These are phyloP conservation scores for Aspergillus ibericus DNA, from an alignment of 2,329 filamentous ascomycete genomes.

Conservation along the genomic window DNA sequence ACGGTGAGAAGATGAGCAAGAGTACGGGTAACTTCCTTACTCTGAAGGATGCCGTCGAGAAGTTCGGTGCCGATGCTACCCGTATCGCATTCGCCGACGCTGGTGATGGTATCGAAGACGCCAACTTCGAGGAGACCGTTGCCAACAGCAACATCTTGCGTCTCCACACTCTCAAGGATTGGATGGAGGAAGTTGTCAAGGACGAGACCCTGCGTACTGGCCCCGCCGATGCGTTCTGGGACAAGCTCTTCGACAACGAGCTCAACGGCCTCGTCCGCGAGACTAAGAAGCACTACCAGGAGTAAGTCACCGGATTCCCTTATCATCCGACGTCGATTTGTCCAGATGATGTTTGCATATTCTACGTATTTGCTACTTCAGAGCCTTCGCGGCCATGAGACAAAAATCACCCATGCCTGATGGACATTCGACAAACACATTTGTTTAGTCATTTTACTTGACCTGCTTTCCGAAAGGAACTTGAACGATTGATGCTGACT, in stretches of 20 bases:
- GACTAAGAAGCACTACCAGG: conserved; percentile 73
- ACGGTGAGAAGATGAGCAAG: conserved; percentile 99
- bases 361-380: conserved; percentile 99
- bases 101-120: conserved; percentile 90
- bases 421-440: not conserved
- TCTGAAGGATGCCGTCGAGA: conserved; percentile 77
- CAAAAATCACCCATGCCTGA: conserved; percentile 57
- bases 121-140: conserved; percentile 95
- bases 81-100: conserved; percentile 91
- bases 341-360: not conserved
- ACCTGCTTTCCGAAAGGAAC: not conserved
- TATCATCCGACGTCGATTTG: not conserved
- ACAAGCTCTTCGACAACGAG: conserved; percentile 90
- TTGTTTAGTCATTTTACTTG: not conserved
- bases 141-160: conserved; percentile 89
- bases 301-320: conserved; percentile 44
- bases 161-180: conserved; percentile 79
- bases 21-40: conserved; percentile 97
- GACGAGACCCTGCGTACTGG: conserved; percentile 77
- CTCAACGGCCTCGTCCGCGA: conserved; percentile 81
- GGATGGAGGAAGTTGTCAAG: conserved; percentile 82
- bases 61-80: conserved; percentile 92
- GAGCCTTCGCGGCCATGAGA: conserved; percentile 96
- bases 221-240: conserved; percentile 73
- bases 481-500: conserved; percentile 15